Evolutionary conservation across 2,329 filamentous ascomycete genomes (phyloP).

Genomic region (Talaromyces sp.): DNA sequence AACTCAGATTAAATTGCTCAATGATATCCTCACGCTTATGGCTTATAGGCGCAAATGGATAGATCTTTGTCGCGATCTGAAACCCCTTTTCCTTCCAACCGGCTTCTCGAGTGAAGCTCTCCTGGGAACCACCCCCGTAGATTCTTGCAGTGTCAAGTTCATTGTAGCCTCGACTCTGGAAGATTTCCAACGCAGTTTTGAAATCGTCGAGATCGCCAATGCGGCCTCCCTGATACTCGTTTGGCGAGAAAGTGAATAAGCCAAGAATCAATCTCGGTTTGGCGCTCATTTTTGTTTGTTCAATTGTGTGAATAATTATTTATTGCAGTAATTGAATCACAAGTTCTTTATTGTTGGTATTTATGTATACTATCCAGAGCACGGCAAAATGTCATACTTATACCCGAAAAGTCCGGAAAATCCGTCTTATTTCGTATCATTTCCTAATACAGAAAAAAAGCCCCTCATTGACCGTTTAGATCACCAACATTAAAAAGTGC

Average conservation of each 20-base stretch:
- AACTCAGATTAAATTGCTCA: neutral
- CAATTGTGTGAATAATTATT: too few species aligned
- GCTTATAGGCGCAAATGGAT: neutral
- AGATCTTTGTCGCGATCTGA: neutral
- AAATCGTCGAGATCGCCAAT: neutral
- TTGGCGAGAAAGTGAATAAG: neutral
- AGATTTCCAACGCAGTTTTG: neutral
- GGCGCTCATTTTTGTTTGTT: neutral
- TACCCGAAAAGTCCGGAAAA: neutral
- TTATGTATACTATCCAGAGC: too few species aligned
- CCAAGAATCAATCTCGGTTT: neutral
- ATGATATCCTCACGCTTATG: conserved; percentile 11
- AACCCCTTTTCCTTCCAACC: neutral
- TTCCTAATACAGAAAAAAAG: neutral
- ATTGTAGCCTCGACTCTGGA: neutral
- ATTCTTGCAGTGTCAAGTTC: neutral
- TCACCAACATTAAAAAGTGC: neutral
- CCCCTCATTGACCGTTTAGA: neutral
- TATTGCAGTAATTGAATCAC: too few species aligned
- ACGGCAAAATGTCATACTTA: neutral
- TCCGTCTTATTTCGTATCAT: neutral
- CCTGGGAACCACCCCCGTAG: neutral
- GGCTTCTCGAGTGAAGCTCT: neutral
- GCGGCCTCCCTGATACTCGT: neutral
- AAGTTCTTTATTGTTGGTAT: neutral